Conservation (phyloP, 2,329 filamentous ascomycete species). For the Nemania abortiva region DNA sequence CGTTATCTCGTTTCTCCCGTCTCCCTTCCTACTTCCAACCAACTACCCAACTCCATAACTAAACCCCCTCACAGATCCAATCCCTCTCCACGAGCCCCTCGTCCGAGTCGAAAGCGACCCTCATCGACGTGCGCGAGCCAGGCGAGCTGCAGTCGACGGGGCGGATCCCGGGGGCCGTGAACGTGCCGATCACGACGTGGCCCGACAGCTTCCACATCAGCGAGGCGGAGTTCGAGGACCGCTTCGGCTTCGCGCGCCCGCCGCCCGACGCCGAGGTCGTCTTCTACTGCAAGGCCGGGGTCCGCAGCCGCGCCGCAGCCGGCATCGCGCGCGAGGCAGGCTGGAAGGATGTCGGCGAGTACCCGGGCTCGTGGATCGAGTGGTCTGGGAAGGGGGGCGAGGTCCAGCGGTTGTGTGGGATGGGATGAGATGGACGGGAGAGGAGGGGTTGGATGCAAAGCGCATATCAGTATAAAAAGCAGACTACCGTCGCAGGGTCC, state of each 20-base stretch:
- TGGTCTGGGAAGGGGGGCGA: conserved; percentile 81
- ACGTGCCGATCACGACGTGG: conserved; percentile 81
- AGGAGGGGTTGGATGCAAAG: too few relatives aligned
- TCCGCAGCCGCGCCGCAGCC: conserved; percentile 83
- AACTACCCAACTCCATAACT: conserved; percentile 4
- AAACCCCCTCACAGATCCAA: conserved; percentile 38
- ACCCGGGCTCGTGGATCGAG: conserved; percentile 82
- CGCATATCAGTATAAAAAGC: too few relatives aligned
- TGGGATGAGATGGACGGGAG: neutral
- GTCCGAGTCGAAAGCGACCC: conserved; percentile 21
- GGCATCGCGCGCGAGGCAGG: conserved; percentile 81
- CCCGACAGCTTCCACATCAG: conserved; percentile 84
- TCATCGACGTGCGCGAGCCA: conserved; percentile 77
- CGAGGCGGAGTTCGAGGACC: conserved; percentile 82
- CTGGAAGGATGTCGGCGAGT: conserved; percentile 78
- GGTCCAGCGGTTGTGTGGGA: conserved; percentile 58
- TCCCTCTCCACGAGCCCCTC: conserved; percentile 32
- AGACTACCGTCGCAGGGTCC: neutral
- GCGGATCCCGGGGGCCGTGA: conserved; percentile 82
- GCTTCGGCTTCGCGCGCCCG: conserved; percentile 82
- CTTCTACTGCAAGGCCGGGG: conserved; percentile 94
- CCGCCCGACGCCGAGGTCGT: conserved; percentile 64
- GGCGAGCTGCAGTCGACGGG: conserved; percentile 72
- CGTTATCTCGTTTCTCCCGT: neutral
- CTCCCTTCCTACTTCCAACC: neutral